Evolutionary conservation across 2,329 filamentous ascomycete species (phyloP), one percentile per base, ranked within the genome.

Genomic region (Beauveria scarabaeidicola): DNA sequence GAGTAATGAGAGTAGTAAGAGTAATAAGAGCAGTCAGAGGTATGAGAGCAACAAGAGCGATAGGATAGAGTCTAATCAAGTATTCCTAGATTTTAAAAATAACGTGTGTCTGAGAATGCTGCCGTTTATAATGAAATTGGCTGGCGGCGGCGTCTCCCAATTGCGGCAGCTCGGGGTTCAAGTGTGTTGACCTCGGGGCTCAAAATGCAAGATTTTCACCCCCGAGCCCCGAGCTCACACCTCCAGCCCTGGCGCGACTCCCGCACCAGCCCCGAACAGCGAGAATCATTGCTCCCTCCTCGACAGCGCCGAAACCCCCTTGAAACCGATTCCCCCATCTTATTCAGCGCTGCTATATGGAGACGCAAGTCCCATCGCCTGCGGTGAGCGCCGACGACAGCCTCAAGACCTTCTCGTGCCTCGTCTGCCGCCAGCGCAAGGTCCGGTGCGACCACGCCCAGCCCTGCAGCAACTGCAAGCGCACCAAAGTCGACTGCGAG

Each of bases 401-500:
- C 11, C n/a, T 17, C 25, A 52, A 64, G 61, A n/a, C 51, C 47
- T 38, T 59, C 69, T 40, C 64, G n/a, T 76, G 74, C 61, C 62
- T 73, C 48, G 63, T 68, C 2, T 76, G 74, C 61, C 68, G 73
- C 43, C 70, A 71, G 27, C 68, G 74, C 23, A 77, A 77, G 61
- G 70, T 77, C 58, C 77, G 71, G 55, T 79, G 77, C 62, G 72
- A 79, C 62, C 70, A 71, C 47, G 62, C 62, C 15, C 64, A 67
- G 1, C 75, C 75, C 0, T 80, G 77, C 58, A 73, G 73, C 8
- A 79, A 78, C 61, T 79, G 77, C 57, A 59, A 66, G 43, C 78
- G 74, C 61, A 67, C 74, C 2, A 62, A 65, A 19, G 66, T 65
- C 19, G 66, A 73, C 61, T 77, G 75, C 62, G 66, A 69, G 25